Evolutionary conservation across 805 yeast genomes (phyloP).

Genomic region (Lipomyces oligophaga): DNA sequence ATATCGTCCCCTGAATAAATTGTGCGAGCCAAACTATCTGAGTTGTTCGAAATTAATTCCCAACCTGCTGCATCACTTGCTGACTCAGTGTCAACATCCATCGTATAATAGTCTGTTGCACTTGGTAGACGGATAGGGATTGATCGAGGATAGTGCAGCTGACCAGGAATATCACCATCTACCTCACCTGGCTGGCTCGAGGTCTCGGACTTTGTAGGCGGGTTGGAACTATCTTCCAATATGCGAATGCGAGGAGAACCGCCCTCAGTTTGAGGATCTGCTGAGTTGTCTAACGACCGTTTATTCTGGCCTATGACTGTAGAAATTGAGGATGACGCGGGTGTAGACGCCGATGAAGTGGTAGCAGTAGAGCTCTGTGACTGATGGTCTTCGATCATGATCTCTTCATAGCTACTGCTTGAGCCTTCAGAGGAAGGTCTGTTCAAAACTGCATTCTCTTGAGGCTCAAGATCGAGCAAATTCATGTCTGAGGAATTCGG

Average conservation of each 20-base stretch:
- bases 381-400: too few species aligned
- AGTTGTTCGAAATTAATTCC: not conserved
- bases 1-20: not conserved
- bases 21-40: too few species aligned
- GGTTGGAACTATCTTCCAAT: constrained; percentile 9
- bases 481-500: too few species aligned
- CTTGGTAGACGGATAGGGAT: constrained; percentile 4
- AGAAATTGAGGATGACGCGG: too few species aligned
- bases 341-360: too few species aligned
- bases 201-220: too few species aligned
- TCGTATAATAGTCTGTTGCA: too few species aligned
- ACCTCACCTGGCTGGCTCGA: constrained; percentile 1
- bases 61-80: not conserved
- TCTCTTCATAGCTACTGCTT: too few species aligned
- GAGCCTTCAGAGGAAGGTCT: too few species aligned
- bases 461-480: too few species aligned
- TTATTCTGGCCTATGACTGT: constrained; percentile 8
- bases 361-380: too few species aligned
- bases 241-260: constrained; percentile 21
- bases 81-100: not conserved
- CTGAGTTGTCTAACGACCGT: constrained; percentile 15
- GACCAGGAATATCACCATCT: constrained; percentile 1
- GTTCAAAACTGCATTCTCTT: too few species aligned
- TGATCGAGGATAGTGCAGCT: constrained; percentile 1
- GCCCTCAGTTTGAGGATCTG: constrained; percentile 6